phyloP scores from a whole-genome alignment of 371 early-diverging fungal genomes.

The Rozella allomycis region DNA sequence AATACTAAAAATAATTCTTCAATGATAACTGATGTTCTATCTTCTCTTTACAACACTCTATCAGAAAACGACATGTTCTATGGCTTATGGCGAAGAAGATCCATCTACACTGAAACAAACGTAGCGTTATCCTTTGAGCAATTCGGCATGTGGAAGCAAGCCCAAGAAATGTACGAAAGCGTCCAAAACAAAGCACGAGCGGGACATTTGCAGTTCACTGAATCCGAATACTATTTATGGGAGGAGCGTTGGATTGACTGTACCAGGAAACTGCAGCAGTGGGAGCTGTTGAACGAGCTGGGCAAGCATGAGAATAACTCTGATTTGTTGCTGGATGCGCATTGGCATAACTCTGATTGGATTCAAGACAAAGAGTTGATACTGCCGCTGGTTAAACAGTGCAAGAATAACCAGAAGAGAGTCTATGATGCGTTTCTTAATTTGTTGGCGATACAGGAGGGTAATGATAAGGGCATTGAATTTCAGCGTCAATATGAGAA shows the following conservation, averaged over 20 bases:
- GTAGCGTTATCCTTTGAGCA: conserved; percentile 89
- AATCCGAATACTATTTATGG: conserved; percentile 91
- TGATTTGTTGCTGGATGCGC: conserved; percentile 61
- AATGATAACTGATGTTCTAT: conserved; percentile 29
- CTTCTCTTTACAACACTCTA: conserved; percentile 51
- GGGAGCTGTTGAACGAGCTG: conserved; percentile 89
- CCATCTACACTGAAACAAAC: conserved; percentile 81
- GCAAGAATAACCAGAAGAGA: conserved; percentile 10
- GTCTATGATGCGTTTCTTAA: conserved; percentile 66
- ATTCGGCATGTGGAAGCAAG: conserved; percentile 74
- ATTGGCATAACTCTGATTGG: conserved; percentile 85
- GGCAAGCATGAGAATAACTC: conserved; percentile 68
- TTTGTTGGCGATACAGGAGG: conserved; percentile 39
- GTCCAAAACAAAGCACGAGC: conserved; percentile 80
- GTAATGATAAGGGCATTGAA: background rate
- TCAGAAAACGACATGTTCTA: conserved; percentile 73
- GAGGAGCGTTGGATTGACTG: conserved; percentile 89
- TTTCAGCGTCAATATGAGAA: conserved; percentile 10
- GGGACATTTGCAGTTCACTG: conserved; percentile 70
- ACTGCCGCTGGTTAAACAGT: background rate
- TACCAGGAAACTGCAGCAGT: conserved; percentile 84
- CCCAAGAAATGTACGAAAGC: conserved; percentile 77
- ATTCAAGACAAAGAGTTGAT: conserved; percentile 39
- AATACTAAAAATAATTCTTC: background rate
- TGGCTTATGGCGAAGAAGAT: conserved; percentile 80